Evolutionary conservation across 257 asterid genomes (phyloP).

Genomic region (Petunia secreta): DNA sequence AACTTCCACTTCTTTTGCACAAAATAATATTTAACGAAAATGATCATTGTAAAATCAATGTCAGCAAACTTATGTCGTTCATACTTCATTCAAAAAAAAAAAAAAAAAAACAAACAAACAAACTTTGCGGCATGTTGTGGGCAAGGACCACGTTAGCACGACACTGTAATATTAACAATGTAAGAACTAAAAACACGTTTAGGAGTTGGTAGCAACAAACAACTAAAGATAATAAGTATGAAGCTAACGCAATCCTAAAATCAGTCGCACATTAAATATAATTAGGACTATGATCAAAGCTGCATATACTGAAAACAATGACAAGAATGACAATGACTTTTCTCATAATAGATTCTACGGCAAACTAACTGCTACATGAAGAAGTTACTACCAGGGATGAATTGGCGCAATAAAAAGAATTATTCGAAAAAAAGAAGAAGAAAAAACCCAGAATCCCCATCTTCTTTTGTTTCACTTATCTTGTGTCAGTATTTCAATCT

Average conservation of each 20-base stretch:
- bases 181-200: not conserved
- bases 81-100: too few relatives aligned
- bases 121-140: not conserved
- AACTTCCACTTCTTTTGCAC: not conserved
- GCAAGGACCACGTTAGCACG: not conserved
- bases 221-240: not conserved
- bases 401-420: slow-evolving; percentile 10
- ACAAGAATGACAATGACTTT: not conserved
- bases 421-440: not conserved
- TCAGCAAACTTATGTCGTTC: not conserved
- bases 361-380: not conserved
- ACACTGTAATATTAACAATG: too few relatives aligned
- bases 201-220: not conserved
- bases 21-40: not conserved
- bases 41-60: not conserved
- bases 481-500: not conserved
- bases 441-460: not conserved
- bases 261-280: not conserved
- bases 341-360: slow-evolving; percentile 7
- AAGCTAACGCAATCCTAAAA: not conserved
- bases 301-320: not conserved
- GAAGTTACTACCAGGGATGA: not conserved
- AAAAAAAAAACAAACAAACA: too few relatives aligned
- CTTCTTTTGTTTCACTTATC: not conserved
- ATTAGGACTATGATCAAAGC: not conserved